Conservation (phyloP, 208 protist species). For the Angomonas deanei region DNA sequence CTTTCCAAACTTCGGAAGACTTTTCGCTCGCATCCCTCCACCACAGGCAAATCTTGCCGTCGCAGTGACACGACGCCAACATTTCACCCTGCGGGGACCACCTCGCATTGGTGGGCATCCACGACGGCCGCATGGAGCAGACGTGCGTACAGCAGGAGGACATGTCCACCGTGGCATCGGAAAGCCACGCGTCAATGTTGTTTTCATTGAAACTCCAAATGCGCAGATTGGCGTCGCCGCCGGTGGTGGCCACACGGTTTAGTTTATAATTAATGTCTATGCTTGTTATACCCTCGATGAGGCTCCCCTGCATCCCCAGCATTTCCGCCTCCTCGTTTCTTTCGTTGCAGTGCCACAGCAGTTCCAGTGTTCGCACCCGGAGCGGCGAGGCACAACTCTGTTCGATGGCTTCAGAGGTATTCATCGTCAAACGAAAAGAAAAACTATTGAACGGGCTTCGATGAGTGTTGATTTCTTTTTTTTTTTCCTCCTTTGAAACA, state of each 20-base stretch:
- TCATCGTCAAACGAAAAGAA: neutral
- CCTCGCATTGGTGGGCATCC: slow-evolving; percentile 77
- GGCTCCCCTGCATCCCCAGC: slow-evolving; percentile 53
- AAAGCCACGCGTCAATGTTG: slow-evolving; percentile 55
- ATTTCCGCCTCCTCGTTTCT: slow-evolving; percentile 69
- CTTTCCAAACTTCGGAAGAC: slow-evolving; percentile 70
- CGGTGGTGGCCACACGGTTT: slow-evolving; percentile 71
- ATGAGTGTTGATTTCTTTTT: neutral
- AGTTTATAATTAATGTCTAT: slow-evolving; percentile 56
- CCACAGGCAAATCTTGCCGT: slow-evolving; percentile 81
- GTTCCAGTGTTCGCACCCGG: slow-evolving; percentile 73
- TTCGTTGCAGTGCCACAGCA: slow-evolving; percentile 83
- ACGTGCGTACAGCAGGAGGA: slow-evolving; percentile 60
- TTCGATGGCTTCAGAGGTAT: neutral
- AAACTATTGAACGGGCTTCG: neutral
- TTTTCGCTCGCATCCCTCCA: slow-evolving; percentile 36
- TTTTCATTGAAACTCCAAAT: slow-evolving; percentile 48
- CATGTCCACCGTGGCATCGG: slow-evolving; percentile 48
- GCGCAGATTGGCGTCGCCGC: slow-evolving; percentile 71
- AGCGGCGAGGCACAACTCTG: slow-evolving; percentile 24
- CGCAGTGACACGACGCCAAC: slow-evolving; percentile 79
- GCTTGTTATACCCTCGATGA: slow-evolving; percentile 74
- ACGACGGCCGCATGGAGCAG: slow-evolving; percentile 46
- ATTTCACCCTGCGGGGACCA: slow-evolving; percentile 80
- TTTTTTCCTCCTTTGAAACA: neutral